Base-by-base conservation (phyloP, 2,329 filamentous ascomycete genomes). In the Phaeomoniella chlamydospora region DNA sequence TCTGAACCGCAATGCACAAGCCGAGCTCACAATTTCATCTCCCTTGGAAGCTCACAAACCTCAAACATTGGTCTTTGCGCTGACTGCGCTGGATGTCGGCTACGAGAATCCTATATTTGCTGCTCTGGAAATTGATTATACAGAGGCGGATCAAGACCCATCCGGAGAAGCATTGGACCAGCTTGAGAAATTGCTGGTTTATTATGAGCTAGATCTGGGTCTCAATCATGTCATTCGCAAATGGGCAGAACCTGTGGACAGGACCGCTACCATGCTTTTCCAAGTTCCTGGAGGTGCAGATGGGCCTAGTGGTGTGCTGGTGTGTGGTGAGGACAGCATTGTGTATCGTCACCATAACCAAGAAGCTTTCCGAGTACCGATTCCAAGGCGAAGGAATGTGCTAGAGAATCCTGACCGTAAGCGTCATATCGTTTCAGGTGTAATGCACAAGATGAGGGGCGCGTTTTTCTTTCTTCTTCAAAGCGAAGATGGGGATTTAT, bases 101-200 rank as follows among this genome's bases (percentile, higher is more conserved):
- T 98, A 96, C 56, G 84, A 93, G 42, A 94, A 98, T 54, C 90
- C 90, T 3, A 80, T 96, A 31, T 99, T 98, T 53, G 92, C 90
- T 6, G 82, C 86, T 0, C 69, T 99, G 5, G 92, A 99, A 57
- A 75, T 94, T 15, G 87, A 98, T 51, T 96, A 94, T 55, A 77
- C 79, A 2, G 86, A 94, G 51, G 76, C 78, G 3, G 92, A 99
- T 51, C 81, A 90, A 56, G 92, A 98, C 54, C 76, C 86, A 1
- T 84, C 82, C 0, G 88, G 87, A 12, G 73, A 82, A 53, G 86
- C 86, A 2, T 76, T 78, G 45, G 70, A 81, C 39, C 80, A 92
- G 46, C 64, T 83, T 33, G 87, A 96, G 56, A 96, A 93, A 41
- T 76, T 83, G 46, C 65, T 99, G 17, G 88, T 96, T 1, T 98